Evolutionary conservation across 2,329 filamentous ascomycete species (phyloP), one percentile per base, ranked within the genome.

Genomic region (Aureobasidium sp.): DNA sequence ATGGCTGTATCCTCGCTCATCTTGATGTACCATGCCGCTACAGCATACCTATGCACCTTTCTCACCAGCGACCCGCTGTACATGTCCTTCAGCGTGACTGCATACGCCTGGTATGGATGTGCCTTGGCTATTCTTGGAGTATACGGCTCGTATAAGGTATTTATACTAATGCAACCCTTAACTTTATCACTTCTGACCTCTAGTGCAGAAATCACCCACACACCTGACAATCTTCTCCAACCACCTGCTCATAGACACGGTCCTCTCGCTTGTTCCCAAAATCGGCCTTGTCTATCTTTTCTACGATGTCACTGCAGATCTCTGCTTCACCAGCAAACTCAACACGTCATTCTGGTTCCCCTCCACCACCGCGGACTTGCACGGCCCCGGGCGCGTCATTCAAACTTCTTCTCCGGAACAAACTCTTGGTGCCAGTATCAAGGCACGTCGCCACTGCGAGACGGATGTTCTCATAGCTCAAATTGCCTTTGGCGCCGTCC

Each of bases 401-500:
- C 29, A 51, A 12, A 45, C 39, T 41, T 29, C 47, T 31, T 51
- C 57, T 1, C 12, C 45, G 15, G 62, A 37, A 22, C 42, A 53
- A 27, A 45, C 42, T 5, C 25, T 41, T 20, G 44, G 22, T 27
- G 41, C 41, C 22, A 52, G n/a, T 17, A 44, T 53, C 25, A 57
- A 52, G 22, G 42, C 42, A 37, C 47, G 57, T 41, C 37, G 34
- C 29, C 36, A 62, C 17, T 61, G 62, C 47, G 60, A 64, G 39
- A 52, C 56, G 11, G 52, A 59, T 20, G 42, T 63, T 9, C 36
- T 61, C 27, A 39, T 63, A 20, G 64, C 62, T 17, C 56, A 61
- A 27, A 45, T 67, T 27, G 73, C 70, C 52, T 64, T 67, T 9
- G 69, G 64, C 20, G 78, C 78, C 9, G 76, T 73, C 6, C 71